Evolutionary conservation across 805 yeast genomes (phyloP).

Genomic region (Spathaspora gorwiae): DNA sequence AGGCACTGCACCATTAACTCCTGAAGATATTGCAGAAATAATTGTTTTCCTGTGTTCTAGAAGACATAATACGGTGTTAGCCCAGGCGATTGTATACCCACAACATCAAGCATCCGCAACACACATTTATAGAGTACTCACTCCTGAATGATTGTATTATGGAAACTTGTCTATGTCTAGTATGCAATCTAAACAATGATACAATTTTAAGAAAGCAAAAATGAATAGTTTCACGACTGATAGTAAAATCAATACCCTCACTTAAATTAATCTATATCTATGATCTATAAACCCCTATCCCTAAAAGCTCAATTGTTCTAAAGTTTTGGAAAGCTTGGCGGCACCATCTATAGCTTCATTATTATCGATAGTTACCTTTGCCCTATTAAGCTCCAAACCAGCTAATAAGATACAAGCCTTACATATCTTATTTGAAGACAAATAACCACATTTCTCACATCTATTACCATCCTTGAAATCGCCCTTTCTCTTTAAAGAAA

Average conservation of each 20-base stretch:
- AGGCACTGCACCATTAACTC: constrained; percentile 30
- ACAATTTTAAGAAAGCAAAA: no score
- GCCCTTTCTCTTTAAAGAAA: constrained; percentile 30
- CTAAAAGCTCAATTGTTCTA: constrained; percentile 63
- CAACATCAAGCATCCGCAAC: constrained; percentile 33
- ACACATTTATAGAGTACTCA: constrained; percentile 15
- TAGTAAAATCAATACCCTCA: no score
- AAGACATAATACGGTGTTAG: constrained; percentile 32
- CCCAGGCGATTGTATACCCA: constrained; percentile 36
- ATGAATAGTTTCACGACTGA: no score
- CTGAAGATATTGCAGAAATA: constrained; percentile 36
- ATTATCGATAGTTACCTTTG: constrained; percentile 56
- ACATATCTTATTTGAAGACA: constrained; percentile 83
- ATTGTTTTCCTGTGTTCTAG: constrained; percentile 34
- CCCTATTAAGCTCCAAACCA: constrained; percentile 74
- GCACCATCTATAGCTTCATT: constrained; percentile 56
- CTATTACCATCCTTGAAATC: constrained; percentile 55
- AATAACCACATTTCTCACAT: constrained; percentile 87
- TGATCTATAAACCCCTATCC: neutral
- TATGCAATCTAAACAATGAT: no score
- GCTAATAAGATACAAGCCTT: constrained; percentile 88
- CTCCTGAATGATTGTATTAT: constrained; percentile 1
- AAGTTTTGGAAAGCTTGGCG: constrained; percentile 53
- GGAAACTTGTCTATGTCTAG: neutral
- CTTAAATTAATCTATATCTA: neutral